A percentile compares a stretch with the other conserved stretches of the same genome.
These are phyloP conservation scores for Pichia norvegensis DNA, from an alignment of 1,139 yeast species.

Conservation along the genomic window DNA sequence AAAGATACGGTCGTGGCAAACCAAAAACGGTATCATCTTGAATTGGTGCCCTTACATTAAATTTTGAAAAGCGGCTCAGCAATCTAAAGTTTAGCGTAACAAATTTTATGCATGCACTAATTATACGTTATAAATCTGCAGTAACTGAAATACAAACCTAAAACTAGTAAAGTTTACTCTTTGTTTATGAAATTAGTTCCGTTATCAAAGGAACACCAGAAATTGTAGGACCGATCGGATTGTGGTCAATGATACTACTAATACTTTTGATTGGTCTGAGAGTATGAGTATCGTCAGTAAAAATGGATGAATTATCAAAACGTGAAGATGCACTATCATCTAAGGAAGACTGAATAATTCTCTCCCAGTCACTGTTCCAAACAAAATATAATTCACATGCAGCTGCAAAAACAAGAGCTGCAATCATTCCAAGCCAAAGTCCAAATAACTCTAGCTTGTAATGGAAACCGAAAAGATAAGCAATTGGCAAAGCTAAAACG, in stretches of 20 bases:
- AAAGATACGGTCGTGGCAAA: not conserved
- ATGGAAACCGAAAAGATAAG: slow-evolving; percentile 46
- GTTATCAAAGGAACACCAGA: slow-evolving; percentile 3
- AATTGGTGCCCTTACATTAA: too few relatives aligned
- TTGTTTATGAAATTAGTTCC: too few relatives aligned
- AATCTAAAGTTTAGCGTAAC: too few relatives aligned
- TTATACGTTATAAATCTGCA: too few relatives aligned
- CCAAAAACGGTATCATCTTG: not conserved
- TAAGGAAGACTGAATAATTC: slow-evolving; percentile 32
- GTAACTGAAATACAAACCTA: too few relatives aligned
- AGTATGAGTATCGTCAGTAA: slow-evolving; percentile 2
- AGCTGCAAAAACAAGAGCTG: slow-evolving; percentile 45
- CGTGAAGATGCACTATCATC: slow-evolving; percentile 19
- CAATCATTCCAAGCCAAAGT: slow-evolving; percentile 55
- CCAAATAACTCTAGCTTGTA: slow-evolving; percentile 42
- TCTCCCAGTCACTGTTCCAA: slow-evolving; percentile 48
- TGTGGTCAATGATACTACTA: slow-evolving; percentile 16
- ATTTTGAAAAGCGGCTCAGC: too few relatives aligned
- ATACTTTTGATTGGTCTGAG: slow-evolving; percentile 11
- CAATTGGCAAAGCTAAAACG: slow-evolving; percentile 50
- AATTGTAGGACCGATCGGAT: slow-evolving; percentile 21
- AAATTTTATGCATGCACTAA: too few relatives aligned
- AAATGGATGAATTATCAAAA: slow-evolving; percentile 1
- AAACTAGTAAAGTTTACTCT: too few relatives aligned
- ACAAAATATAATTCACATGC: slow-evolving; percentile 41